Base-by-base conservation (phyloP, 495 filamentous ascomycete genomes). In the Pseudevernia furfuracea region DNA sequence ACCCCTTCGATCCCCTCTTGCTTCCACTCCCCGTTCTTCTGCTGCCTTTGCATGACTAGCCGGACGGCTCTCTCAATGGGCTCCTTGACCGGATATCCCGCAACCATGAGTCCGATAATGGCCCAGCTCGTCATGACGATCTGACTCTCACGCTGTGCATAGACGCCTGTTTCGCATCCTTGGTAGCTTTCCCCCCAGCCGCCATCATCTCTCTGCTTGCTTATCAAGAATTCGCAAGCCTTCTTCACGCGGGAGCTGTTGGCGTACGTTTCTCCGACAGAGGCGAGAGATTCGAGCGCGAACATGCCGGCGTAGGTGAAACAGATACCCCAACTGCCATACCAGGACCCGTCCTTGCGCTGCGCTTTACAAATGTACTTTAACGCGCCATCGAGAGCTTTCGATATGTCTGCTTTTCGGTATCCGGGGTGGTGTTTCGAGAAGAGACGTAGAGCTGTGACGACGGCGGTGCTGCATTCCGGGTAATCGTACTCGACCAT, bases 401-500 rank as follows among this genome's bases (percentile, higher is more conserved):
- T 75, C 6, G 82, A 79, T 68, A 98, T 96, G 46, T 96, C 92
- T 7, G 82, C 73, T 1, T 82, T 71, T 49, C 92, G 82, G 75
- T 98, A 93, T 30, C 86, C 77, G 0, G 93, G 92, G 76, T 91
- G 90, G 70, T 87, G 83, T 67, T 89, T 85, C 65, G 67, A 66
- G 79, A 97, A 98, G 8, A 92, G 79, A 0, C 85, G 87, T 1
- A 98, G 80, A 1, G 88, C 91, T 4, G 91, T 96, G n/a, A 97
- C 89, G 8, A 91, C 89, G 4, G 94, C 92, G 3, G 95, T 97
- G 3, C 94, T 97, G 75, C 95, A 98, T 73, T 98, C 94, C 1
- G 93, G 92, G 68, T 97, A 96, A 70, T 96, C 91, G 73, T 97
- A 98, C 66, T 96, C 91, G 44, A 97, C 87, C 94, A 98, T 97